Conservation (phyloP, 2,329 filamentous ascomycete species). For the Xylaria hypoxylon region DNA sequence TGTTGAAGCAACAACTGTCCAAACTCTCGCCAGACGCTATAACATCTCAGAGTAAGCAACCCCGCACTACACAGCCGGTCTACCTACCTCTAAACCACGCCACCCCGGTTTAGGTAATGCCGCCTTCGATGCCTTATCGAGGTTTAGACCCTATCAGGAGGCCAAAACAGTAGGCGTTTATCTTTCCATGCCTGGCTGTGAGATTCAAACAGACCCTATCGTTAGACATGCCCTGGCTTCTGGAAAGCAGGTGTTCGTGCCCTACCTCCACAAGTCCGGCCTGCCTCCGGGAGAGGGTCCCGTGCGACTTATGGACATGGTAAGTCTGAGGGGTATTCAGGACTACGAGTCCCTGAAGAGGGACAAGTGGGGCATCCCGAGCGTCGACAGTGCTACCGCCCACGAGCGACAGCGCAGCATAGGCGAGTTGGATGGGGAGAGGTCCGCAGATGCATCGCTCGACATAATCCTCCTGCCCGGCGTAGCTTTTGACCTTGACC, state of each 20-base stretch:
- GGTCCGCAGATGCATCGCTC: slow-evolving; percentile 64
- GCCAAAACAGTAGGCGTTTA: slow-evolving; percentile 86
- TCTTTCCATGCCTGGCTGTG: slow-evolving; percentile 89
- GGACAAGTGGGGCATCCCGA: slow-evolving; percentile 97
- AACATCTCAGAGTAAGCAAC: slow-evolving; percentile 74
- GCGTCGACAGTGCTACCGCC: slow-evolving; percentile 75
- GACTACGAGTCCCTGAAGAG: slow-evolving; percentile 82
- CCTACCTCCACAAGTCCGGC: slow-evolving; percentile 79
- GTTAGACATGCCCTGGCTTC: slow-evolving; percentile 80
- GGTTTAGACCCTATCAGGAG: slow-evolving; percentile 78
- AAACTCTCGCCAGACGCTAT: slow-evolving; percentile 71
- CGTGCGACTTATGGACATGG: slow-evolving; percentile 89
- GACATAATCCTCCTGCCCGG: slow-evolving; percentile 93
- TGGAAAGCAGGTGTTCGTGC: slow-evolving; percentile 91
- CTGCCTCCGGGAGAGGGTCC: slow-evolving; percentile 65
- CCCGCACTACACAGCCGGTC: slow-evolving; percentile 5
- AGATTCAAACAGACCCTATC: slow-evolving; percentile 85
- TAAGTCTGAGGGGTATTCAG: slow-evolving; percentile 75
- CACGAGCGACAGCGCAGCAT: slow-evolving; percentile 77
- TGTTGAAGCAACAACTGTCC: slow-evolving; percentile 75
- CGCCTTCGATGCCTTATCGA: slow-evolving; percentile 73
- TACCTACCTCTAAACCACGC: slow-evolving; percentile 22
- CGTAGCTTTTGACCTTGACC: slow-evolving; percentile 83
- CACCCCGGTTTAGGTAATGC: slow-evolving; percentile 64
- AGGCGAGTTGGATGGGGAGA: slow-evolving; percentile 65